Base-by-base conservation (phyloP, 2,329 filamentous ascomycete species). In the Ascochyta rabiei region DNA sequence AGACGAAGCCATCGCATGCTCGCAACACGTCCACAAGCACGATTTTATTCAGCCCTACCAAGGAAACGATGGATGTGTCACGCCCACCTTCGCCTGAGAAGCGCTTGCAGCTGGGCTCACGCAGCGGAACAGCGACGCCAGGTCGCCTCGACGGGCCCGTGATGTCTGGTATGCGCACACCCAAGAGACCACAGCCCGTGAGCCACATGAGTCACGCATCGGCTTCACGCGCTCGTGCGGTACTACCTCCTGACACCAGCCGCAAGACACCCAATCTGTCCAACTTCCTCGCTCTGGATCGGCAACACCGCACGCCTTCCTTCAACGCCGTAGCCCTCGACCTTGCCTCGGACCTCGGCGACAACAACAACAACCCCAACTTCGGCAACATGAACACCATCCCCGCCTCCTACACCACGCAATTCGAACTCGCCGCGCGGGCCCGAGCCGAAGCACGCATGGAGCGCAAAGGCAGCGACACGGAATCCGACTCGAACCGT, bases 11-110 rank as follows among this genome's bases (percentile, higher is more conserved):
- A n/a, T 59, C 80, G 4, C 92, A 96, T 66, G 83, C 78, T 50
- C 88, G 92, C 33, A 92, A 91, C 12, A 73, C 89, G 4, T 96
- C 93, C 0, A 89, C 86, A 18, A 91, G 88, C 63, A 96, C 93
- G 0, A 92, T 96, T 48, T 79, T 96, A 1, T 96, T 89, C 76
- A 92, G 90, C 30, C 92, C 92, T 6, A 64, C 64, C 74, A 68
- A 77, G 57, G 66, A 75, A 34, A 74, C 75, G 4, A 72, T 76
- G 6, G 69, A 75, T 2, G 63, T 76, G 2, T 75, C 77, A 6
- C 58, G 59, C 8, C 62, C 72, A 16, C 63, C 54, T 6, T 73
- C 72, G 8, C 70, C 71, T 4, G 61, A 66, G 5, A 67, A 64
- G 31, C 69, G 65, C 19, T 64, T 70, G 7, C 69, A 65, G 40